A percentile compares a stretch with the other conserved stretches of the same genome.
Evolutionary conservation across 164 flowering plant species (phyloP).

Genomic region (Umbellularia californica): DNA sequence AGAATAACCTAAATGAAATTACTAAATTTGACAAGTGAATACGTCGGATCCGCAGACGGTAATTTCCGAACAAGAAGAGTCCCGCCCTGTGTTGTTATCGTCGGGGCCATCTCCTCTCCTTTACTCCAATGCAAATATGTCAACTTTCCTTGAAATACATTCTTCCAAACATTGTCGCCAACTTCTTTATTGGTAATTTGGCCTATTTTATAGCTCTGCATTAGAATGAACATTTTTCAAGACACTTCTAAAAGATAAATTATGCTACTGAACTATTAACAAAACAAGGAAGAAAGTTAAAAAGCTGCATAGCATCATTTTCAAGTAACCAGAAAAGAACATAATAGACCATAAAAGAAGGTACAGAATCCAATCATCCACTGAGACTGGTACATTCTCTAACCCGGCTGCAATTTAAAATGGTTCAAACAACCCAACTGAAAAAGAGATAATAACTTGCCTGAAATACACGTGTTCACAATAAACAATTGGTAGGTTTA

Average conservation of each 20-base stretch:
- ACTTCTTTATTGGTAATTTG: slow-evolving; percentile 44
- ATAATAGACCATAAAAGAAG: not conserved
- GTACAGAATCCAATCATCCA: not conserved
- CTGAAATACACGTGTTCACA: not conserved
- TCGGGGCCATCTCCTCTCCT: slow-evolving; percentile 82
- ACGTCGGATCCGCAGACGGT: slow-evolving; percentile 66
- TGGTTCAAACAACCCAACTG: not conserved
- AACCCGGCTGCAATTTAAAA: not conserved
- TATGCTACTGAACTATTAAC: not conserved
- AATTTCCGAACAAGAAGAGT: slow-evolving; percentile 90
- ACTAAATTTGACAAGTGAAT: slow-evolving; percentile 11
- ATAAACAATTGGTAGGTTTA: not conserved
- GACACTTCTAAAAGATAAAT: not conserved
- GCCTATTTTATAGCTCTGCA: slow-evolving; percentile 58
- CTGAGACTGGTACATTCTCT: not conserved
- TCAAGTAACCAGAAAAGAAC: not conserved
- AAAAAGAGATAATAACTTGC: not conserved
- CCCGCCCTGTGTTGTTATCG: slow-evolving; percentile 49
- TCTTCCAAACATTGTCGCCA: slow-evolving; percentile 44
- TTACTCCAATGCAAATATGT: slow-evolving; percentile 78
- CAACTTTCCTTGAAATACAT: slow-evolving; percentile 64
- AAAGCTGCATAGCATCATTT: not conserved
- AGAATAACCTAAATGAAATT: not conserved
- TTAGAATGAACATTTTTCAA: slow-evolving; percentile 6
- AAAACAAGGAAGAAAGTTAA: not conserved